These are phyloP conservation scores for Clitopilus hobsonii DNA, from an alignment of 768 basidiomycete species.

Conservation along the genomic window DNA sequence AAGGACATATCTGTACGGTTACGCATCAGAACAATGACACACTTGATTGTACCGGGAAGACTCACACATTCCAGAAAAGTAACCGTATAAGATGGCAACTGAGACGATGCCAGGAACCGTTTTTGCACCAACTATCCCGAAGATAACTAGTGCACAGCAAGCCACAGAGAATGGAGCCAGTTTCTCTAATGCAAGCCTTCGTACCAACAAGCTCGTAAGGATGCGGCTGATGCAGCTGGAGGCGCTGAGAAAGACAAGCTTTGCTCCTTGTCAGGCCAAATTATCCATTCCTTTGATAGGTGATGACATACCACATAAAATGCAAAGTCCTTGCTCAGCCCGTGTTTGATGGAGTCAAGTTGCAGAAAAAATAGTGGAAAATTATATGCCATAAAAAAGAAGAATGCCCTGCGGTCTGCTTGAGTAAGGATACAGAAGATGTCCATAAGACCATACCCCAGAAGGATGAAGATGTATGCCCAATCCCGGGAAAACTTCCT, in stretches of 20 bases:
- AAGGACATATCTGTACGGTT: too few relatives aligned
- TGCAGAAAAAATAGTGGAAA: slow-evolving; percentile 36
- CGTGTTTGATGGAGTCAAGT: slow-evolving; percentile 26
- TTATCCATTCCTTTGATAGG: too few relatives aligned
- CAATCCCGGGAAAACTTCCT: neutral
- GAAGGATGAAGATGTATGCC: neutral
- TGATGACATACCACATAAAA: slow-evolving; percentile 31
- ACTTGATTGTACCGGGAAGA: neutral
- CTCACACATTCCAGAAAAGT: slow-evolving; percentile 27
- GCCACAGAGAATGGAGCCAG: slow-evolving; percentile 19
- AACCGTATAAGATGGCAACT: slow-evolving; percentile 35
- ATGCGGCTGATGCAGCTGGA: slow-evolving; percentile 18
- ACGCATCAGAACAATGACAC: too few relatives aligned
- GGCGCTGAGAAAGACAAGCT: slow-evolving; percentile 21
- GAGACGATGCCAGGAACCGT: slow-evolving; percentile 22
- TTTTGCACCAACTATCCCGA: slow-evolving; percentile 28
- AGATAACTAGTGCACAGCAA: slow-evolving; percentile 23
- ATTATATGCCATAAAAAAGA: slow-evolving; percentile 10
- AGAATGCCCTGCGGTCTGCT: neutral
- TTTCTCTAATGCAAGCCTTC: slow-evolving; percentile 16
- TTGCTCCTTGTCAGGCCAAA: neutral
- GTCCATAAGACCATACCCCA: neutral
- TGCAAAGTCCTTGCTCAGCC: slow-evolving; percentile 24
- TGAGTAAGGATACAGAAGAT: neutral
- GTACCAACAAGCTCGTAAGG: slow-evolving; percentile 15